phyloP scores from a whole-genome alignment of 2,329 filamentous ascomycete genomes.

The Huntiella decipiens region DNA sequence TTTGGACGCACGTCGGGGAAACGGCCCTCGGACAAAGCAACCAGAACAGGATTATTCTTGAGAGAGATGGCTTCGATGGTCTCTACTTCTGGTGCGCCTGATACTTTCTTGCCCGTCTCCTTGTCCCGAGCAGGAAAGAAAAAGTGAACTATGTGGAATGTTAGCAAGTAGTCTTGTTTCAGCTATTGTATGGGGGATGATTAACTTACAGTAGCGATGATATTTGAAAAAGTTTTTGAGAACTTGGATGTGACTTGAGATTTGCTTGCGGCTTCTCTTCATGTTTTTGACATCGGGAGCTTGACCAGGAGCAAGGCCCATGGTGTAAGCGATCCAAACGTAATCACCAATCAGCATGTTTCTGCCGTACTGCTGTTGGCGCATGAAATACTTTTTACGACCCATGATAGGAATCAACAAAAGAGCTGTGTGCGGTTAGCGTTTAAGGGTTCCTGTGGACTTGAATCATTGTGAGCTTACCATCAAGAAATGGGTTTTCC shows the following conservation, averaged over 20 bases:
- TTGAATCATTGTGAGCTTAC: slow-evolving; percentile 22
- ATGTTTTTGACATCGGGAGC: slow-evolving; percentile 26
- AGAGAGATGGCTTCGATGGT: slow-evolving; percentile 31
- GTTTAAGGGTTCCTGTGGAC: background rate
- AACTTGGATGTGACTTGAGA: slow-evolving; percentile 54
- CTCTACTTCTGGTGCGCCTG: slow-evolving; percentile 13
- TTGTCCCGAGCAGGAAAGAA: slow-evolving; percentile 38
- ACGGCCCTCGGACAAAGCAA: slow-evolving; percentile 36
- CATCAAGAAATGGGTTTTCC: slow-evolving; percentile 48
- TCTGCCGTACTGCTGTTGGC: slow-evolving; percentile 42
- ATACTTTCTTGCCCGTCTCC: slow-evolving; percentile 27
- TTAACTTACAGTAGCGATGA: slow-evolving; percentile 41
- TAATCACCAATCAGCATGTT: slow-evolving; percentile 56
- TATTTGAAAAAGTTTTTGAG: slow-evolving; percentile 47
- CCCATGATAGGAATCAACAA: slow-evolving; percentile 48
- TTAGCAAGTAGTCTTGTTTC: too few relatives aligned
- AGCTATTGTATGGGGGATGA: background rate
- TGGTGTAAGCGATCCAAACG: slow-evolving; percentile 36
- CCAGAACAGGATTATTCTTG: slow-evolving; percentile 45
- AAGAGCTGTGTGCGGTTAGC: slow-evolving; percentile 27
- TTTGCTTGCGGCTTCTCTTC: slow-evolving; percentile 35
- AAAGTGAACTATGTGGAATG: slow-evolving; percentile 30
- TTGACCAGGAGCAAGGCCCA: slow-evolving; percentile 25
- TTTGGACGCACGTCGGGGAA: slow-evolving; percentile 40
- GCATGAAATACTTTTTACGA: slow-evolving; percentile 45